Percentiles rank a stretch among this genome's conserved stretches.
phyloP scores from a whole-genome alignment of 1,284 basidiomycete genomes.

The Cryptococcus jaspeensis region DNA sequence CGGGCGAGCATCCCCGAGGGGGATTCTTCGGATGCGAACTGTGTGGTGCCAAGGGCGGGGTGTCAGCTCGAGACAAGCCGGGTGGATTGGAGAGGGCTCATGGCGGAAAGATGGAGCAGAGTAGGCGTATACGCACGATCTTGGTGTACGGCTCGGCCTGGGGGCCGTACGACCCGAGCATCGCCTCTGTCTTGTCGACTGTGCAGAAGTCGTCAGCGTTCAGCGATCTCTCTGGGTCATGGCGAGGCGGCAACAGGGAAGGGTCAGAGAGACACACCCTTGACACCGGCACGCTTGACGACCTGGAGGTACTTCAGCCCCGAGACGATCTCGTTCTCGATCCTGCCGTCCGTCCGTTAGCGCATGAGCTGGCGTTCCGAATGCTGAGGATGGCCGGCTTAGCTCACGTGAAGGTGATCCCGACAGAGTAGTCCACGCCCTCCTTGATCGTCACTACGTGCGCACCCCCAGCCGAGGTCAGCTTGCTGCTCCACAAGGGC shows the following conservation, averaged over 20 bases:
- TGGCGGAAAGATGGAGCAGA: too few relatives aligned
- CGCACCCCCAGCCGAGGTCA: too few relatives aligned
- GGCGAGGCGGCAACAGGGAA: too few relatives aligned
- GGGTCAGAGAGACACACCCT: constrained; percentile 32
- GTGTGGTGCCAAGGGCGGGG: neutral
- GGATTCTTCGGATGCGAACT: constrained; percentile 53
- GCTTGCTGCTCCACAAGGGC: neutral
- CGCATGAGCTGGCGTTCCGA: too few relatives aligned
- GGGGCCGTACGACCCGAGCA: constrained; percentile 58
- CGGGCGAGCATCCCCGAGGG: constrained; percentile 59
- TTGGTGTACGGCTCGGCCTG: constrained; percentile 51
- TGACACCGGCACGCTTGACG: constrained; percentile 53
- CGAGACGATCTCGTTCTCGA: constrained; percentile 56
- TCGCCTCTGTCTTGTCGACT: constrained; percentile 51
- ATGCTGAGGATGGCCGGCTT: too few relatives aligned
- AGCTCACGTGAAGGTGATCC: constrained; percentile 52
- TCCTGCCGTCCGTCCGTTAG: constrained; percentile 19
- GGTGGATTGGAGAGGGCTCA: too few relatives aligned
- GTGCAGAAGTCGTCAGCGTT: neutral
- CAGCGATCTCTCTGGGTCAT: too few relatives aligned
- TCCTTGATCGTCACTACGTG: constrained; percentile 55
- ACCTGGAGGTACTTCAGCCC: constrained; percentile 58
- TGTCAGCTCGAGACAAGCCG: neutral
- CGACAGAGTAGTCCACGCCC: constrained; percentile 59
- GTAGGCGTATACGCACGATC: too few relatives aligned